A percentile compares a stretch with the other conserved stretches of the same genome.
phyloP scores from a whole-genome alignment of 108 stramenopile species.

The Nitzschia sp. region DNA sequence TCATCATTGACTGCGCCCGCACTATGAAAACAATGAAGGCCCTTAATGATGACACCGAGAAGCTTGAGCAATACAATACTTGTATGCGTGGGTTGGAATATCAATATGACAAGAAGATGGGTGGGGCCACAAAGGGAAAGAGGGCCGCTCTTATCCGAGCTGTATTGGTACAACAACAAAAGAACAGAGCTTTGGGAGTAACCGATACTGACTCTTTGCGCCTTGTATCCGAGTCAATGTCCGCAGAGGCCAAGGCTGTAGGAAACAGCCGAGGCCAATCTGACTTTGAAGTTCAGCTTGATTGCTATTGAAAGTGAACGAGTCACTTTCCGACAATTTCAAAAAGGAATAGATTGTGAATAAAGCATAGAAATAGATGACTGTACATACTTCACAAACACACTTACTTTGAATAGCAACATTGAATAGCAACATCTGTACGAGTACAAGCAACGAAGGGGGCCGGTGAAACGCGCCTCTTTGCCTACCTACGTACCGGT shows the following conservation, averaged over 20 bases:
- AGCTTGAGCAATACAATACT: conserved; percentile 1
- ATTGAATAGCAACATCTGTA: too few species aligned
- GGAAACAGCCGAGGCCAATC: not conserved
- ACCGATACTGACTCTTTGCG: not conserved
- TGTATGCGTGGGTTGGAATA: conserved; percentile 10
- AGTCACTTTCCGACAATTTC: too few species aligned
- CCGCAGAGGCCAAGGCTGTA: not conserved
- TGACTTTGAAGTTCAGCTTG: not conserved
- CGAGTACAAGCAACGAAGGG: too few species aligned
- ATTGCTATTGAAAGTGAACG: not conserved
- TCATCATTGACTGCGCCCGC: not conserved
- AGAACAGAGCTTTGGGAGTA: not conserved
- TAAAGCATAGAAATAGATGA: too few species aligned
- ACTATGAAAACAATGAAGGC: not conserved
- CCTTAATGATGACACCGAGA: not conserved
- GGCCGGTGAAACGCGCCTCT: too few species aligned
- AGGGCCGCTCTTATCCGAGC: not conserved
- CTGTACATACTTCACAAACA: too few species aligned
- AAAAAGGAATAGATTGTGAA: too few species aligned
- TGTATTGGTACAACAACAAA: conserved; percentile 7
- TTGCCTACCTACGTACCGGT: too few species aligned
- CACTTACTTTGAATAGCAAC: too few species aligned
- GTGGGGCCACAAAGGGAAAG: not conserved
- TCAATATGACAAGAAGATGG: not conserved
- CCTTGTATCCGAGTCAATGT: not conserved